These are phyloP conservation scores for Botryococcus braunii DNA, from an alignment of 163 green algal genomes.

Conservation along the genomic window DNA sequence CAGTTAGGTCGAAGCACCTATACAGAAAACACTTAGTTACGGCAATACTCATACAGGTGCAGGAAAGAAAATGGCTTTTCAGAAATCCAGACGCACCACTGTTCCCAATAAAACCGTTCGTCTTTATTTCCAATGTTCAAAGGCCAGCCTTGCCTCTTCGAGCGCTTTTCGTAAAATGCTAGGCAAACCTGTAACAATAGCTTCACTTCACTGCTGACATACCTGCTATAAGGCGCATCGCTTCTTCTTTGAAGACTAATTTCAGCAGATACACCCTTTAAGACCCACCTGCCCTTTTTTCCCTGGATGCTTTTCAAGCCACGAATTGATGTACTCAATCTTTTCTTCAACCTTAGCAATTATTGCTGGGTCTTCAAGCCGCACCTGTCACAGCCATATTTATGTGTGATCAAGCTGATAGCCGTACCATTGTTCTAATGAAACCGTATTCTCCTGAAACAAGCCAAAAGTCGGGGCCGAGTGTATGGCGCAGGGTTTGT, in stretches of 20 bases:
- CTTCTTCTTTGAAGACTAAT: neutral
- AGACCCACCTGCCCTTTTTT: slow-evolving; percentile 33
- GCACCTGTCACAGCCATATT: slow-evolving; percentile 39
- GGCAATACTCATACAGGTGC: no score
- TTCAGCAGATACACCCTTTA: neutral
- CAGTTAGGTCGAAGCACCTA: slow-evolving; percentile 14
- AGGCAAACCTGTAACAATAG: slow-evolving; percentile 54
- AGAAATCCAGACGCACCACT: slow-evolving; percentile 76
- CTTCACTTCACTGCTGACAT: neutral
- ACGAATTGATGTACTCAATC: slow-evolving; percentile 49
- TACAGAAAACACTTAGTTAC: no score
- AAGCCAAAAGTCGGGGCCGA: neutral
- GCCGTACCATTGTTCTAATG: neutral
- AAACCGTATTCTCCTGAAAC: neutral
- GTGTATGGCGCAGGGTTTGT: neutral
- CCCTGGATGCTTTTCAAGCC: slow-evolving; percentile 53
- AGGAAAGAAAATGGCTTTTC: no score
- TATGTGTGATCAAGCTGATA: no score
- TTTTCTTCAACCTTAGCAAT: slow-evolving; percentile 56
- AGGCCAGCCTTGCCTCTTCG: slow-evolving; percentile 51
- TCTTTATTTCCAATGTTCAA: slow-evolving; percentile 40
- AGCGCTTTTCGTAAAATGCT: slow-evolving; percentile 61
- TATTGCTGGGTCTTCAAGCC: slow-evolving; percentile 59
- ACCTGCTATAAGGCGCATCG: neutral
- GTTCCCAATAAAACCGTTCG: slow-evolving; percentile 83